These are phyloP conservation scores for Boletus fagicola DNA, from an alignment of 768 basidiomycete species.

Conservation along the genomic window DNA sequence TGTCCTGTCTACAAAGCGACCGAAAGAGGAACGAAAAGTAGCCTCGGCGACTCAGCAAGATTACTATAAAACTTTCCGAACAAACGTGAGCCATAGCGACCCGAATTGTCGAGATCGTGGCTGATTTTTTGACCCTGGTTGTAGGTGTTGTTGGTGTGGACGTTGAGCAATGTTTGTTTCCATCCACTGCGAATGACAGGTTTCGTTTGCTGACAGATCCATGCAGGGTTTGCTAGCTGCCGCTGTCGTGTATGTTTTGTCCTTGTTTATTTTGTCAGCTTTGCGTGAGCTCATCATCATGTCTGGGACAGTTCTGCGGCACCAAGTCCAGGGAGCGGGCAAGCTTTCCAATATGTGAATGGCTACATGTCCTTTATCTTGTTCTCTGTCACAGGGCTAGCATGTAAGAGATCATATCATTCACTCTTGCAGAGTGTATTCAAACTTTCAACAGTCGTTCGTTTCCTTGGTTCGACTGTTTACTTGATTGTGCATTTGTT, in stretches of 20 bases:
- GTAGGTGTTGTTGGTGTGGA: slow-evolving; percentile 83
- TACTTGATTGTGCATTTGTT: slow-evolving; percentile 88
- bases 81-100: slow-evolving; percentile 53
- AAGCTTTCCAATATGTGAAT: slow-evolving; percentile 57
- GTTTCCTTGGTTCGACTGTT: slow-evolving; percentile 76
- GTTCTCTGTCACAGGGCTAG: slow-evolving; percentile 84
- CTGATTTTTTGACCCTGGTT: slow-evolving; percentile 13
- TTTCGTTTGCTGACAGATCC: slow-evolving; percentile 12
- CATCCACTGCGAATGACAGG: slow-evolving; percentile 20
- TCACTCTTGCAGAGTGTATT: not conserved
- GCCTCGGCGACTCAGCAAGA: slow-evolving; percentile 69
- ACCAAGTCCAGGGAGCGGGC: slow-evolving; percentile 49
- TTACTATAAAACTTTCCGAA: slow-evolving; percentile 86
- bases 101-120: not conserved
- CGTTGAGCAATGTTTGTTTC: slow-evolving; percentile 68
- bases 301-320: slow-evolving; percentile 30
- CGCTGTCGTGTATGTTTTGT: slow-evolving; percentile 61
- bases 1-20: slow-evolving; percentile 73
- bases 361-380: slow-evolving; percentile 90
- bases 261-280: not conserved
- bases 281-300: not conserved
- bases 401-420: slow-evolving; percentile 54
- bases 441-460: slow-evolving; percentile 54
- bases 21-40: slow-evolving; percentile 62
- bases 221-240: slow-evolving; percentile 68